Base-by-base conservation (phyloP, 129 eudicot genomes). In the Centaurea solstitialis region DNA sequence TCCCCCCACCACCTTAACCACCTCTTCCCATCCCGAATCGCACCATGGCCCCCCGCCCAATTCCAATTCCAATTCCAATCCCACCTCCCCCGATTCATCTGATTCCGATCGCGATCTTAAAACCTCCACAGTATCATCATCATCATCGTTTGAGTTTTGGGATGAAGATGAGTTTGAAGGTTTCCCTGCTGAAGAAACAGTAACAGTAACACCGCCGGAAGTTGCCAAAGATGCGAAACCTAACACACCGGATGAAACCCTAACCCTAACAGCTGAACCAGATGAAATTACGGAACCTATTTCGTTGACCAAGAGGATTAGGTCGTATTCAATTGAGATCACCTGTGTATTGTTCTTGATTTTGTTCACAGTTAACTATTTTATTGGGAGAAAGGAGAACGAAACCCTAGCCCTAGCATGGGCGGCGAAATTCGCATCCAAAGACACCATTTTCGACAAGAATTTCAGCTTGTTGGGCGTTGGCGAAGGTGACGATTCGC, bases 121-220 rank as follows among this genome's bases (percentile, higher is more conserved):
- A n/a, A n/a, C n/a, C n/a, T n/a, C n/a, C n/a, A n/a, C n/a, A n/a
- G n/a, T n/a, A n/a, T n/a, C 30, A 26, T 26, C 30, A 26, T 66
- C 92, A 7, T 6, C 92, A 0, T 73, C 89, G 7, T 91, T 90
- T 47, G 97, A 94, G 26, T 84, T 78, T 76, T 94, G 99, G 99
- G 99, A 94, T 62, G 99, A 94, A 70, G 99, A 94, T 74, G 99
- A 94, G 72, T 94, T 94, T 39, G 97, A 92, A 83, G 99, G 99
- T 6, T 72, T 94, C 22, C 97, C 97, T 8, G 20, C 71, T 61
- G 86, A 76, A 30, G 66, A n/a, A n/a, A n/a, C n/a, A n/a, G 30
- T 26, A 26, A 26, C 30, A 26, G 30, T 47, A 45, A 6, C 83
- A 28, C 79, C 85, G 38, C 84, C 72, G 6, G 88, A 92, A 35